These are phyloP conservation scores for Pleurotus pulmonarius DNA, from an alignment of 768 basidiomycete genomes.

Conservation along the genomic window DNA sequence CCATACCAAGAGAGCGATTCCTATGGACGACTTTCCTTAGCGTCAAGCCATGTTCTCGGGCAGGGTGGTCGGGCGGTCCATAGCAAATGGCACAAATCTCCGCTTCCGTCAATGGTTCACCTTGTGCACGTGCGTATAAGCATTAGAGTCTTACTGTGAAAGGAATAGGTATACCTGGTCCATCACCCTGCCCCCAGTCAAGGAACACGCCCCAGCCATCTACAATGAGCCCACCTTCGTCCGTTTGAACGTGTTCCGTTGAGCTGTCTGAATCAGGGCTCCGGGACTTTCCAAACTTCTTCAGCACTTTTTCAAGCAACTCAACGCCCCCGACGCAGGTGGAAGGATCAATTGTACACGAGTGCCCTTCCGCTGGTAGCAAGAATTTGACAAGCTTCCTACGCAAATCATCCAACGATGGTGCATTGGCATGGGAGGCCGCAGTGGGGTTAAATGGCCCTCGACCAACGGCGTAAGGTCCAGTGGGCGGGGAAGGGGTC, in stretches of 20 bases:
- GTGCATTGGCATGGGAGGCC: conserved; percentile 37
- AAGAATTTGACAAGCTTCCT: conserved; percentile 87
- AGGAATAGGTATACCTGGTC: conserved; percentile 39
- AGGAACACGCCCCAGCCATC: conserved; percentile 90
- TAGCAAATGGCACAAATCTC: conserved; percentile 84
- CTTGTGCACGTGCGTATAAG: conserved; percentile 29
- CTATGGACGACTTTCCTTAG: conserved; percentile 53
- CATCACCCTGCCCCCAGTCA: conserved; percentile 53
- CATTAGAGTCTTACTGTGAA: neutral
- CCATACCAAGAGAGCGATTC: conserved; percentile 20
- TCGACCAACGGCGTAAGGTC: conserved; percentile 52
- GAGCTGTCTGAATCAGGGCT: conserved; percentile 38
- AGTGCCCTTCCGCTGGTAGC: conserved; percentile 76
- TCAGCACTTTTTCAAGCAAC: conserved; percentile 83
- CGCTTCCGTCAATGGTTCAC: conserved; percentile 72
- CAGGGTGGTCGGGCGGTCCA: conserved; percentile 71
- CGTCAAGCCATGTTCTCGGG: conserved; percentile 74
- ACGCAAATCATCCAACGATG: conserved; percentile 74
- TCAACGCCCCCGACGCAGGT: conserved; percentile 82
- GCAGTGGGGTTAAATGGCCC: conserved; percentile 52
- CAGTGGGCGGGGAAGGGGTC: conserved; percentile 47
- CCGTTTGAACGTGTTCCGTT: conserved; percentile 56
- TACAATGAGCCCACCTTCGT: conserved; percentile 73
- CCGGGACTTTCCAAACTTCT: conserved; percentile 77
- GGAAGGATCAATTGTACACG: conserved; percentile 75